These are phyloP conservation scores for Cadophora sp. DNA, from an alignment of 2,329 filamentous ascomycete genomes.

Conservation along the genomic window DNA sequence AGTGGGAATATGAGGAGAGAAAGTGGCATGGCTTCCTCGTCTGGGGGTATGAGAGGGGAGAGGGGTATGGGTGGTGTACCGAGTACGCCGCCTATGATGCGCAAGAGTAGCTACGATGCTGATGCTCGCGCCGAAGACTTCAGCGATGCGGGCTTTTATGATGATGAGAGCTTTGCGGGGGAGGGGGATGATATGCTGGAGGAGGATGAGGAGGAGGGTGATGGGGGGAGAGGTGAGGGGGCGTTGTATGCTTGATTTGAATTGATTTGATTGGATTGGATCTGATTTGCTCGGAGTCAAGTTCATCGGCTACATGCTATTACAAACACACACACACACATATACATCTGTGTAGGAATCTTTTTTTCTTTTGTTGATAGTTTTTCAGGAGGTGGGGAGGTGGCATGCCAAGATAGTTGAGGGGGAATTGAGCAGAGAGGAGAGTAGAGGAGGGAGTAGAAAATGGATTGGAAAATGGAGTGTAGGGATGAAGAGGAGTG, in stretches of 20 bases:
- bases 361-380: constrained; percentile 7
- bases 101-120: constrained; percentile 62
- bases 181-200: constrained; percentile 11
- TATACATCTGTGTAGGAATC: constrained; percentile 1
- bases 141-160: constrained; percentile 46
- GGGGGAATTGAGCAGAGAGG: not conserved
- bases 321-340: not conserved
- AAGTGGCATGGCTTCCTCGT: not conserved
- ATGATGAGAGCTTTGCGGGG: constrained; percentile 40
- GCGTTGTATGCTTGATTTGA: constrained; percentile 7
- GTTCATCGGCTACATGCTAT: not conserved
- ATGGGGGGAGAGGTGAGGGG: not conserved
- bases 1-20: not conserved
- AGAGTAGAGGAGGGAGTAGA: not conserved
- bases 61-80: constrained; percentile 48
- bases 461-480: not conserved
- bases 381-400: too few species aligned
- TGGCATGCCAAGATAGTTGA: constrained; percentile 1
- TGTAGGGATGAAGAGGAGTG: not conserved
- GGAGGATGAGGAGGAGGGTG: constrained; percentile 28
- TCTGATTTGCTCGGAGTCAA: too few species aligned
- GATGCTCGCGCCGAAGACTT: constrained; percentile 64
- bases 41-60: constrained; percentile 38
- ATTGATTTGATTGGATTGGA: too few species aligned
- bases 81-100: constrained; percentile 67